Percentiles rank a stretch among this genome's conserved stretches.
Conservation (phyloP, 1,284 basidiomycete genomes). For the Volvariella surrecta region DNA sequence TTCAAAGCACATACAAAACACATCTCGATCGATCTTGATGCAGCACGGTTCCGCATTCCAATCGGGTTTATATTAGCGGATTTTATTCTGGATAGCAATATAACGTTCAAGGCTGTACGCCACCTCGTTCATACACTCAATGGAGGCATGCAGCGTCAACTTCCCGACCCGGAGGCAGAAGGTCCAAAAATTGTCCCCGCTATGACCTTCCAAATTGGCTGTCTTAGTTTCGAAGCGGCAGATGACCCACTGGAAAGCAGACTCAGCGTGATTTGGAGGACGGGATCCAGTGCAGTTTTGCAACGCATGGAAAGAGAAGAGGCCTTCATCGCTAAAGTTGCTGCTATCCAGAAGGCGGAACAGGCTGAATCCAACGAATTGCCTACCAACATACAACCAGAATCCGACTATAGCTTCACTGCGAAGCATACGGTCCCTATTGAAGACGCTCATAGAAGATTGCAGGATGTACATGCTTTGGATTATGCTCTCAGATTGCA, state of each 20-base stretch:
- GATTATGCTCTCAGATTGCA: slow-evolving; percentile 66
- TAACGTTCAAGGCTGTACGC: slow-evolving; percentile 60
- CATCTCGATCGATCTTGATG: slow-evolving; percentile 52
- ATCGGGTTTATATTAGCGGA: slow-evolving; percentile 71
- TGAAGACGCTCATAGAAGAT: slow-evolving; percentile 65
- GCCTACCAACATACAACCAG: slow-evolving; percentile 22
- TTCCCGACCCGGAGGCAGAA: slow-evolving; percentile 56
- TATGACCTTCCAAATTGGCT: slow-evolving; percentile 53
- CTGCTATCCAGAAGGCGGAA: slow-evolving; percentile 41
- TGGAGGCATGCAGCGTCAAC: slow-evolving; percentile 35
- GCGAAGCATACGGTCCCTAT: slow-evolving; percentile 58
- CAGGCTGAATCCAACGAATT: slow-evolving; percentile 23
- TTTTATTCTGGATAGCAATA: slow-evolving; percentile 57
- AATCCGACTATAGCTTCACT: slow-evolving; percentile 41
- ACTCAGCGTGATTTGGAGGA: slow-evolving; percentile 72
- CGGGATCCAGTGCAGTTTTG: slow-evolving; percentile 70
- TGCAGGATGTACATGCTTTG: slow-evolving; percentile 70
- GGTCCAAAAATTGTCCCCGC: slow-evolving; percentile 65
- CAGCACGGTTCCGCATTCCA: slow-evolving; percentile 71
- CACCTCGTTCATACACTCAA: slow-evolving; percentile 49
- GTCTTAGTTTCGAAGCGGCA: slow-evolving; percentile 70
- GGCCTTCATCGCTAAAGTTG: slow-evolving; percentile 75
- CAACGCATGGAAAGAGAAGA: slow-evolving; percentile 74
- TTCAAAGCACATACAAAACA: slow-evolving; percentile 17
- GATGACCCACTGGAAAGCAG: slow-evolving; percentile 86